phyloP scores from a whole-genome alignment of 164 flowering plant genomes.

The Annona squamosa region DNA sequence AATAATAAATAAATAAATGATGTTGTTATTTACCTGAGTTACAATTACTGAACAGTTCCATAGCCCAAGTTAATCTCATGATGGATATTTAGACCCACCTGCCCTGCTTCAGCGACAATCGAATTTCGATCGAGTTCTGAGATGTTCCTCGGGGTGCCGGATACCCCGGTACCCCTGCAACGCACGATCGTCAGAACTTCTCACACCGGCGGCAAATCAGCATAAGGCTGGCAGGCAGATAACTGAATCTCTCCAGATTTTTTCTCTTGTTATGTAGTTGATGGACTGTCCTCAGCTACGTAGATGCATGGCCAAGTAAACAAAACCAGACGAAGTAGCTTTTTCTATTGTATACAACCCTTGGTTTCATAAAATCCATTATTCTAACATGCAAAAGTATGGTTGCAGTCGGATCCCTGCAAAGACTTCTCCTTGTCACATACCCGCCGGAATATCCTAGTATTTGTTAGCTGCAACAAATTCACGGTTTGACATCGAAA shows the following conservation, averaged over 20 bases:
- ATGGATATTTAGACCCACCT: too few relatives aligned
- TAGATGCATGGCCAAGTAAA: neutral
- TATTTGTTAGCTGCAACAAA: neutral
- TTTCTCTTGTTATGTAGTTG: neutral
- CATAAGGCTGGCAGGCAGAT: neutral
- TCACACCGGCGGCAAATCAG: neutral
- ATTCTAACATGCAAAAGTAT: constrained; percentile 1
- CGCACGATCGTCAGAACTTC: neutral
- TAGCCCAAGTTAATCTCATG: too few relatives aligned
- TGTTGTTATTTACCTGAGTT: too few relatives aligned
- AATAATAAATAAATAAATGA: too few relatives aligned
- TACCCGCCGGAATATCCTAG: neutral
- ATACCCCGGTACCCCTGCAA: too few relatives aligned
- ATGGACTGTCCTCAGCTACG: neutral
- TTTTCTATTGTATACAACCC: neutral
- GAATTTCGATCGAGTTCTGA: too few relatives aligned
- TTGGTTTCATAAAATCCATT: too few relatives aligned
- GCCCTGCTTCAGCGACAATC: too few relatives aligned
- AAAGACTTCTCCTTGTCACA: neutral
- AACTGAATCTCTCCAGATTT: neutral
- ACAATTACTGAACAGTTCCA: too few relatives aligned
- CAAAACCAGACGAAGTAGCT: neutral
- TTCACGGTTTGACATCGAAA: neutral
- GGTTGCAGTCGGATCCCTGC: neutral
- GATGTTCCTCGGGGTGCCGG: too few relatives aligned